These are phyloP conservation scores for Sodiomyces alkalinus DNA, from an alignment of 2,329 filamentous ascomycete species.

Conservation along the genomic window DNA sequence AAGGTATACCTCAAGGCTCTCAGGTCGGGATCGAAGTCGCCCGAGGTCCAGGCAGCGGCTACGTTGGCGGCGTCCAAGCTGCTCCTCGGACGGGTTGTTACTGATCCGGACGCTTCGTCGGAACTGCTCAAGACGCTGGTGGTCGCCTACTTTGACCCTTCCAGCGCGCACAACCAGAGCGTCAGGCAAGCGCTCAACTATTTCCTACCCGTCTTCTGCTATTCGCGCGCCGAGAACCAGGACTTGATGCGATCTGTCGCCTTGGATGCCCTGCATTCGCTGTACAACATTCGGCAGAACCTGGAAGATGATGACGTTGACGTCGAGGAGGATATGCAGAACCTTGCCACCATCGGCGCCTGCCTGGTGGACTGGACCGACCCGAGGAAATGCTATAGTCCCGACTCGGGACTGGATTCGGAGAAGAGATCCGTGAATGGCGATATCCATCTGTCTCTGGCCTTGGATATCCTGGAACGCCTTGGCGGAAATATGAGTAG, in stretches of 20 bases:
- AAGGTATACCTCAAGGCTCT: conserved; percentile 80
- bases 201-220: conserved; percentile 89
- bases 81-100: conserved; percentile 65
- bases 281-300: conserved; percentile 58
- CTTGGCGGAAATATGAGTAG: conserved; percentile 51
- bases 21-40: conserved; percentile 51
- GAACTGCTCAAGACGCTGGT: conserved; percentile 76
- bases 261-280: conserved; percentile 57
- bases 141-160: conserved; percentile 78
- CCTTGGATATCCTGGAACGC: conserved; percentile 61
- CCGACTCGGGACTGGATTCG: conserved; percentile 32
- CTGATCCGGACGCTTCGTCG: conserved; percentile 47
- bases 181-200: conserved; percentile 81
- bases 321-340: conserved; percentile 63
- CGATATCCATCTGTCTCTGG: conserved; percentile 68
- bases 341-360: conserved; percentile 60
- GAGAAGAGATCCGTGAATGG: conserved; percentile 53
- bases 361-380: conserved; percentile 93
- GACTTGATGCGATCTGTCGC: conserved; percentile 63
- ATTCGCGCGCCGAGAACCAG: conserved; percentile 69
- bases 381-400: conserved; percentile 58
- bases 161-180: conserved; percentile 63
- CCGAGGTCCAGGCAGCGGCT: conserved; percentile 66
- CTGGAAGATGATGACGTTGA: conserved; percentile 64
- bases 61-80: conserved; percentile 75